Evolutionary conservation across 305 asterid species (phyloP), one percentile per base, ranked within the genome.

Genomic region (Salvia sclarea): DNA sequence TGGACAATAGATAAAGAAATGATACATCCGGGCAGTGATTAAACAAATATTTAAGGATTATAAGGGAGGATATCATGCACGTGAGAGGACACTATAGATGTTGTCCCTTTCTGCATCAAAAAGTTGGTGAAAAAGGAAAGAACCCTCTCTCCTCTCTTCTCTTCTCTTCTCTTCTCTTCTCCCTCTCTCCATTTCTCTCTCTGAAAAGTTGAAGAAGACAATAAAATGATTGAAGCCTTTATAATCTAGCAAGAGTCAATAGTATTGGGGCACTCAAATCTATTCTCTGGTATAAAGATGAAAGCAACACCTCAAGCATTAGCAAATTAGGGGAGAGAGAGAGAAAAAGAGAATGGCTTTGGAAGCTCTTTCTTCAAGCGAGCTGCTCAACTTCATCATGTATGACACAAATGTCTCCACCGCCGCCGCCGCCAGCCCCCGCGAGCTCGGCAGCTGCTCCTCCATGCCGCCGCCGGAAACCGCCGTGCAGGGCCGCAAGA

Each of bases 311-410:
- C 49, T 45, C 17, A 38, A 58, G 12, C 12, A 60, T 24, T 47
- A 52, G 38, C 37, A 44, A 43, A 59, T 58, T 56, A 75, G 61
- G 30, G 24, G 14, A 20, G 47, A 7, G 56, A 14, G 16, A 50
- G 53, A 75, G 9, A 38, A 66, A 71, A 33, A 61, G 40, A 50
- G 65, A 22, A 89, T 88, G 96, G 91, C 98, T 69, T 74, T 92
- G 11, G 93, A 90, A 81, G 75, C 98, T 35, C 92, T 92, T 61
- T 86, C 97, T 47, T 76, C 95, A 1, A 85, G 60, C 47, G 96
- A 90, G 52, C 86, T 88, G 73, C 68, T 88, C 53, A 86, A 88
- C 74, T 90, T 84, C 75, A 86, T 92, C 79, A 86, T 92, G 85
- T 83, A 75, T 13, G 92, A 89, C 69, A 73, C 85, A 10, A 80